Percentiles rank a stretch among this genome's conserved stretches.
phyloP scores from a whole-genome alignment of 2,329 filamentous ascomycete genomes.

The Aspergillus chevalieri region DNA sequence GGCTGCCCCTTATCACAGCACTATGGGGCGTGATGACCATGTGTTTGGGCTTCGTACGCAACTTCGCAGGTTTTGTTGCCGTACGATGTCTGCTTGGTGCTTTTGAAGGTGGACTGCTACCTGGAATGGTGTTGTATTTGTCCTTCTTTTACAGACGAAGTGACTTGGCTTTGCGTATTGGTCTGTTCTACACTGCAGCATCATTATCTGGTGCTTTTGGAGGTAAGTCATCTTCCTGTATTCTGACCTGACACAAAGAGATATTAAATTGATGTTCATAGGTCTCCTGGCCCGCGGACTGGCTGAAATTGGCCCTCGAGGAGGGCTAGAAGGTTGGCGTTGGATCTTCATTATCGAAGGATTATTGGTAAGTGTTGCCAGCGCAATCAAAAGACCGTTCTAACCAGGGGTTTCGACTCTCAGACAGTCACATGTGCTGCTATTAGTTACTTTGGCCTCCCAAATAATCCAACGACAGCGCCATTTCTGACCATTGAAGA shows the following conservation, averaged over 20 bases:
- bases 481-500: conserved; percentile 51
- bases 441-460: conserved; percentile 49
- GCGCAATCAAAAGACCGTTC: not conserved
- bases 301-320: conserved; percentile 52
- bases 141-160: conserved; percentile 56
- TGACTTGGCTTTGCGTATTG: conserved; percentile 58
- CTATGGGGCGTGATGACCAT: conserved; percentile 54
- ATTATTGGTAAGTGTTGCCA: conserved; percentile 19
- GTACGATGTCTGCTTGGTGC: conserved; percentile 58
- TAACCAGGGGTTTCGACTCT: not conserved
- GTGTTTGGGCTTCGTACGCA: conserved; percentile 32
- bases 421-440: conserved; percentile 51
- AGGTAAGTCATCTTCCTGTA: conserved; percentile 27
- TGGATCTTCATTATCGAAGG: conserved; percentile 61
- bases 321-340: conserved; percentile 52
- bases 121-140: conserved; percentile 63
- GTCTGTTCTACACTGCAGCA: conserved; percentile 62
- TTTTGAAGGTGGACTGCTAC: conserved; percentile 59
- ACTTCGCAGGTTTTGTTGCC: conserved; percentile 51
- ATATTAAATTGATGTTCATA: conserved; percentile 2
- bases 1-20: conserved; percentile 53
- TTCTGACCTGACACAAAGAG: not conserved
- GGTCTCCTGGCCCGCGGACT: conserved; percentile 57
- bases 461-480: conserved; percentile 51
- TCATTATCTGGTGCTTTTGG: conserved; percentile 61